These are phyloP conservation scores for Phytophthora fragariae DNA, from an alignment of 352 stramenopile species.

Conservation along the genomic window DNA sequence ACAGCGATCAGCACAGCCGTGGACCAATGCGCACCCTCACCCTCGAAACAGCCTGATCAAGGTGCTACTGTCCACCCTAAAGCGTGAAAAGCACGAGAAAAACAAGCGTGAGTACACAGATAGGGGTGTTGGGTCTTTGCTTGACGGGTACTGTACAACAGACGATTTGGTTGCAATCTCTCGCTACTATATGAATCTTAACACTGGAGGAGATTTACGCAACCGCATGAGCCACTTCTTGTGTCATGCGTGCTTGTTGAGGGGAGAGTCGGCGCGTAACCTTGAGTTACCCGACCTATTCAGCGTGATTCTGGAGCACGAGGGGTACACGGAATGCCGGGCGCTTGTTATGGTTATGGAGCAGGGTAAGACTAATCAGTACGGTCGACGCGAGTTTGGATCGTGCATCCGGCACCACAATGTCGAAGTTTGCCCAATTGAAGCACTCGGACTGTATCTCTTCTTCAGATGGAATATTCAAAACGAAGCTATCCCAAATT, in stretches of 20 bases:
- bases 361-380: neutral
- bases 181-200: too few relatives aligned
- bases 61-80: neutral
- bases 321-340: neutral
- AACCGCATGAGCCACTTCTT: too few relatives aligned
- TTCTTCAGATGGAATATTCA: constrained; percentile 9
- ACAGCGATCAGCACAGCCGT: neutral
- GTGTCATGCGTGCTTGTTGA: too few relatives aligned
- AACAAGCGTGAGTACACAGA: neutral
- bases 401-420: constrained; percentile 3
- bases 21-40: neutral
- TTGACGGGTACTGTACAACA: neutral
- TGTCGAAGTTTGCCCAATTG: constrained; percentile 7
- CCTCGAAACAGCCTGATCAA: neutral
- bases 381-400: neutral
- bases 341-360: neutral
- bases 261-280: too few relatives aligned
- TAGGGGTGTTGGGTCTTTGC: neutral
- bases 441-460: constrained; percentile 4
- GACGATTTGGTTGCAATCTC: too few relatives aligned
- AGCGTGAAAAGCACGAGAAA: neutral
- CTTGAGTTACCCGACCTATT: neutral
- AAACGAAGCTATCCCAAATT: neutral
- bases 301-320: neutral
- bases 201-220: too few relatives aligned